Conservation (phyloP, 345 rosid species). For the Linum lewisii region DNA sequence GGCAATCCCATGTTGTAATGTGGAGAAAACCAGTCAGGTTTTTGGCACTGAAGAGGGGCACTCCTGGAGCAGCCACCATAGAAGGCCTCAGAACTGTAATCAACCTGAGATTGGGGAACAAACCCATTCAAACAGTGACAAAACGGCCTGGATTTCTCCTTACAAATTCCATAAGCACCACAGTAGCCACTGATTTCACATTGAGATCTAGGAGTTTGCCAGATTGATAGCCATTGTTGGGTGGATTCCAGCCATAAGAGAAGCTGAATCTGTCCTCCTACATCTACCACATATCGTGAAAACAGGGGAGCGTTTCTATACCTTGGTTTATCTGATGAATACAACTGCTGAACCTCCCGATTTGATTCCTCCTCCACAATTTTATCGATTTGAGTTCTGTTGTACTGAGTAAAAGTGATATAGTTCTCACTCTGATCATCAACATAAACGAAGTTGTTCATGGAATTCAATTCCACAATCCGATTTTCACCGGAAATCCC, state of each 20-base stretch:
- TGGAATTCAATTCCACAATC: slow-evolving; percentile 45
- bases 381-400: not conserved
- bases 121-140: slow-evolving; percentile 51
- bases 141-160: slow-evolving; percentile 22
- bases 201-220: slow-evolving; percentile 56
- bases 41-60: slow-evolving; percentile 35
- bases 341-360: not conserved
- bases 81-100: slow-evolving; percentile 47
- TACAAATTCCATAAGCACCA: slow-evolving; percentile 59
- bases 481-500: slow-evolving; percentile 45
- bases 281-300: slow-evolving; percentile 43
- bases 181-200: slow-evolving; percentile 59
- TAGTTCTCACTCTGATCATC: slow-evolving; percentile 40
- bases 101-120: slow-evolving; percentile 13
- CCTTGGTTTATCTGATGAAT: slow-evolving; percentile 16
- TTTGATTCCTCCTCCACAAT: not conserved
- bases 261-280: slow-evolving; percentile 53
- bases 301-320: slow-evolving; percentile 10
- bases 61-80: slow-evolving; percentile 55
- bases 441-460: slow-evolving; percentile 42
- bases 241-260: slow-evolving; percentile 23
- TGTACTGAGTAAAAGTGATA: slow-evolving; percentile 33
- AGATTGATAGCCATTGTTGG: slow-evolving; percentile 45
- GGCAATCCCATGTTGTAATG: not conserved
- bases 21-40: slow-evolving; percentile 24